Evolutionary conservation across 768 basidiomycete species (phyloP).

Genomic region (Phanerochaete sordida): DNA sequence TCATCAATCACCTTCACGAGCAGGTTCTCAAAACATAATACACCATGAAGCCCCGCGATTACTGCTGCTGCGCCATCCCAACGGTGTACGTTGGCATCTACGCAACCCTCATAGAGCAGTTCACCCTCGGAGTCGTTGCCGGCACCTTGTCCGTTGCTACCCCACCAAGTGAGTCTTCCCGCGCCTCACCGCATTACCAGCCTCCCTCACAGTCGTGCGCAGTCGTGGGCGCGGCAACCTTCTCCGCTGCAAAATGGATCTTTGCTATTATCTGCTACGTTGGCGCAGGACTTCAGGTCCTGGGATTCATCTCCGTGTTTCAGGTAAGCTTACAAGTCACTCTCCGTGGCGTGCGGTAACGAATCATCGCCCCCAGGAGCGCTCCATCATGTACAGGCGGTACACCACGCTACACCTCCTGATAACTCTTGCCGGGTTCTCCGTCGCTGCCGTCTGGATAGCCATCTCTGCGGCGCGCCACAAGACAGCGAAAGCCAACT

Average conservation of each 20-base stretch:
- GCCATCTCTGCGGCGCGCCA: conserved; percentile 79
- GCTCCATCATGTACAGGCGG: conserved; percentile 56
- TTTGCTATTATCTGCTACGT: conserved; percentile 76
- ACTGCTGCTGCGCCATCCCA: conserved; percentile 93
- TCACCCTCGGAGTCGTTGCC: conserved; percentile 58
- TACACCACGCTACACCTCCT: conserved; percentile 67
- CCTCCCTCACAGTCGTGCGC: neutral
- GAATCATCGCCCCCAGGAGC: conserved; percentile 45
- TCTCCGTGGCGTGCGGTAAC: neutral
- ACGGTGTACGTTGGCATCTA: conserved; percentile 91
- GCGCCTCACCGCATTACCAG: neutral
- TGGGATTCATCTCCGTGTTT: conserved; percentile 85
- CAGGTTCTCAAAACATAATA: conserved; percentile 43
- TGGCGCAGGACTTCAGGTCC: conserved; percentile 68
- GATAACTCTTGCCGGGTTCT: conserved; percentile 57
- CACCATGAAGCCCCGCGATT: conserved; percentile 73
- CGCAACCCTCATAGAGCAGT: conserved; percentile 71
- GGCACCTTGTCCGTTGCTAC: conserved; percentile 77
- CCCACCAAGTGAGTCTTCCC: conserved; percentile 59
- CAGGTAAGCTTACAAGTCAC: conserved; percentile 41
- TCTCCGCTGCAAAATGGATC: conserved; percentile 69
- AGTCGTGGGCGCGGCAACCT: conserved; percentile 89
- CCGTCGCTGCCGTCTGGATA: conserved; percentile 77
- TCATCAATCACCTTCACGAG: conserved; percentile 8
- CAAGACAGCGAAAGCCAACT: conserved; percentile 61